These are phyloP conservation scores for Lachancea sp. DNA, from an alignment of 805 yeast genomes.

Conservation along the genomic window DNA sequence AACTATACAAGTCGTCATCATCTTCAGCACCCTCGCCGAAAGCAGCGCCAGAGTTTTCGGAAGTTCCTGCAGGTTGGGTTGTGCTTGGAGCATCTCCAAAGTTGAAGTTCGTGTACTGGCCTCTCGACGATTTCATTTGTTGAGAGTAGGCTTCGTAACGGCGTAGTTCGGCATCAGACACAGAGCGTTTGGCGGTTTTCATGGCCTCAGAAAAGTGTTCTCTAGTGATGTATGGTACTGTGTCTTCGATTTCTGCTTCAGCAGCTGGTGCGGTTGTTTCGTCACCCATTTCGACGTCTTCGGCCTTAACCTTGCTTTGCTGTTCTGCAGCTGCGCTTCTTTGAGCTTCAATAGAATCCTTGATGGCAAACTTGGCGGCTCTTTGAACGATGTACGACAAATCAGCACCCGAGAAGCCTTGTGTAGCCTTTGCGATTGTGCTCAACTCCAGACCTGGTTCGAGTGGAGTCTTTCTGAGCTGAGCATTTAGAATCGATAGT, in stretches of 20 bases:
- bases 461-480: conserved; percentile 95
- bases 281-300: conserved; percentile 40
- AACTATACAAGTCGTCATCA: conserved; percentile 60
- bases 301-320: conserved; percentile 31
- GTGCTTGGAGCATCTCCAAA: conserved; percentile 53
- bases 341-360: conserved; percentile 91
- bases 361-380: conserved; percentile 97
- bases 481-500: conserved; percentile 87
- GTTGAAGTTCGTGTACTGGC: conserved; percentile 85
- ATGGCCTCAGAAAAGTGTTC: conserved; percentile 97
- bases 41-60: conserved; percentile 38
- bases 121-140: conserved; percentile 92
- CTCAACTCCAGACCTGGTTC: conserved; percentile 91
- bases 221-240: conserved; percentile 91
- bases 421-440: conserved; percentile 89
- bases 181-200: conserved; percentile 98
- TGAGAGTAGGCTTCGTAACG: conserved; percentile 98
- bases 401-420: conserved; percentile 99
- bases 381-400: conserved; percentile 95
- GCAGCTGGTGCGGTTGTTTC: conserved; percentile 37
- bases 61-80: conserved; percentile 26
- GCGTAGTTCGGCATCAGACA: conserved; percentile 93
- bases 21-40: conserved; percentile 41
- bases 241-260: conserved; percentile 68
- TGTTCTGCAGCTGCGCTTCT: conserved; percentile 36